Conservation (phyloP, 2,329 filamentous ascomycete genomes). For the Ascocoryne sarcoides region DNA sequence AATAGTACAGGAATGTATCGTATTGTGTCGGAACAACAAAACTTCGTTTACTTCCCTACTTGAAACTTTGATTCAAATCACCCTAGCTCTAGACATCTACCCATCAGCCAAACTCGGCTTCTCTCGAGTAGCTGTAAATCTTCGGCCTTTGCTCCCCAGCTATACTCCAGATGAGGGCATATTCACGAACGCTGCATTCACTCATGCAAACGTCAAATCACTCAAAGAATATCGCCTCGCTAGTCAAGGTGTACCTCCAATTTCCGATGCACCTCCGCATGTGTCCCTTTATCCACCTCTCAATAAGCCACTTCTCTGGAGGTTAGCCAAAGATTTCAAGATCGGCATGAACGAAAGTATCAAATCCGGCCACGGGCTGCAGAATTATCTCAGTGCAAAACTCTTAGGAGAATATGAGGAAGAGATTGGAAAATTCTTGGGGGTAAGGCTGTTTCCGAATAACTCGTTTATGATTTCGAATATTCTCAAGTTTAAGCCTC, state of each 20-base stretch:
- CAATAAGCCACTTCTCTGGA: conserved; percentile 4
- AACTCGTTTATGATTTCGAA: conserved; percentile 13
- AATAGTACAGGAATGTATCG: conserved; percentile 4
- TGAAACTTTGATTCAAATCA: conserved; percentile 11
- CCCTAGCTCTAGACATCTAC: conserved; percentile 12
- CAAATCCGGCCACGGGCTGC: conserved; percentile 4
- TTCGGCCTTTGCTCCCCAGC: conserved; percentile 6
- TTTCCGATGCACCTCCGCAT: not conserved
- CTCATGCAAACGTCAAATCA: conserved; percentile 6
- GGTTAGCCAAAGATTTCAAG: conserved; percentile 11
- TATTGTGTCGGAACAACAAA: conserved; percentile 9
- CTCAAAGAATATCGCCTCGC: conserved; percentile 7
- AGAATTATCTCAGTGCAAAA: conserved; percentile 5
- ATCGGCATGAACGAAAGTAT: conserved; percentile 6
- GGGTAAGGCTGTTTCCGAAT: conserved; percentile 7
- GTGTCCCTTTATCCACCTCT: too few relatives aligned
- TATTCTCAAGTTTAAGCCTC: conserved; percentile 10
- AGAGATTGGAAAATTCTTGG: conserved; percentile 8
- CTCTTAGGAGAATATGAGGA: conserved; percentile 14
- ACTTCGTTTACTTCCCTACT: conserved; percentile 13
- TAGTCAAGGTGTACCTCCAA: not conserved
- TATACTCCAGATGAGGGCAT: conserved; percentile 4
- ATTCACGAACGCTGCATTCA: conserved; percentile 9
- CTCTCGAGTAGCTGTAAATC: conserved; percentile 9
- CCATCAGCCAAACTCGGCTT: conserved; percentile 8